These are phyloP conservation scores for Raphanus hybrid DNA, from an alignment of 441 rosid species.

Conservation along the genomic window DNA sequence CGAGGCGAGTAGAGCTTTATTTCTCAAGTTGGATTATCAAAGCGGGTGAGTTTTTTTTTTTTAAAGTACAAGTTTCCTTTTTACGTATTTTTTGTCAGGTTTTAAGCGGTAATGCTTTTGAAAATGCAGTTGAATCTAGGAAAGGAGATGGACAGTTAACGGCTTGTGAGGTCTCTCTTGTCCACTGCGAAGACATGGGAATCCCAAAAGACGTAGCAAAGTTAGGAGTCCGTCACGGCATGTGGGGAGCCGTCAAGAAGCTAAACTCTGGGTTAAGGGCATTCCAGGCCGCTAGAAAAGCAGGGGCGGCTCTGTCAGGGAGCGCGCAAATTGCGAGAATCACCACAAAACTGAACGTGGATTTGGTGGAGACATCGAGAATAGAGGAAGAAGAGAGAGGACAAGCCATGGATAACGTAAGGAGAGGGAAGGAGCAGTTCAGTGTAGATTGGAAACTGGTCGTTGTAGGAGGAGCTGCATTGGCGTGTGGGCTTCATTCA, in stretches of 20 bases:
- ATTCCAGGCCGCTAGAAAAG: conserved; percentile 74
- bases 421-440: conserved; percentile 28
- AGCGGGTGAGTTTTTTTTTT: conserved; percentile 55
- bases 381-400: conserved; percentile 58
- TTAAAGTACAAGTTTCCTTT: neutral
- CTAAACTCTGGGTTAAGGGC: conserved; percentile 81
- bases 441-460: conserved; percentile 83
- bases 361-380: conserved; percentile 43
- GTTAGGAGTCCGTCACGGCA: conserved; percentile 90
- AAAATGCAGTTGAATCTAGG: conserved; percentile 75
- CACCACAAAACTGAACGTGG: conserved; percentile 63
- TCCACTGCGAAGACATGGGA: conserved; percentile 94
- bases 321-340: conserved; percentile 71
- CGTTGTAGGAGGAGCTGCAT: conserved; percentile 75
- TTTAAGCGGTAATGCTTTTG: neutral
- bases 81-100: neutral
- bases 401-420: conserved; percentile 16
- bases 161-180: conserved; percentile 83
- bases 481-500: conserved; percentile 73
- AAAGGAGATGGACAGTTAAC: conserved; percentile 79
- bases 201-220: conserved; percentile 96
- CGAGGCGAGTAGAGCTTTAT: conserved; percentile 86
- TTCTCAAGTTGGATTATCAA: conserved; percentile 94
- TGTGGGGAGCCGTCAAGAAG: conserved; percentile 96
- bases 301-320: conserved; percentile 63